A percentile compares a stretch with the other conserved stretches of the same genome.
Evolutionary conservation across 192 early-diverging fungal species (phyloP).

Genomic region (Geosiphon pyriformis): DNA sequence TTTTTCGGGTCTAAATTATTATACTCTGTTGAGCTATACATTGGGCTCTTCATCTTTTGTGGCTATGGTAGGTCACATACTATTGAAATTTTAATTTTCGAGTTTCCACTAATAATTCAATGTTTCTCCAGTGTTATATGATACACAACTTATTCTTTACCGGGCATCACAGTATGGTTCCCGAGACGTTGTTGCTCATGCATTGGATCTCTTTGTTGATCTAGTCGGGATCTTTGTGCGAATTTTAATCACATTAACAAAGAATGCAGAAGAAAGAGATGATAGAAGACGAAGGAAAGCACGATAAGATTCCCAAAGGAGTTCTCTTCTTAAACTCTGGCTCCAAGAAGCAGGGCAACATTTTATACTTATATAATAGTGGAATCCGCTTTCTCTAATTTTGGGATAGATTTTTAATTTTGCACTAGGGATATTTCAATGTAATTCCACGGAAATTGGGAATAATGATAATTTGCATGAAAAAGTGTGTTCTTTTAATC

Average conservation of each 20-base stretch:
- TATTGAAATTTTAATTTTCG: not conserved
- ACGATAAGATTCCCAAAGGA: not conserved
- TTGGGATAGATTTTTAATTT: no score
- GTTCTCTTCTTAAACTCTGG: no score
- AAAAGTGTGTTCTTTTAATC: no score
- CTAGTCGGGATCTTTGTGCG: constrained; percentile 42
- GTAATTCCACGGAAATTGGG: no score
- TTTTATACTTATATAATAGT: no score
- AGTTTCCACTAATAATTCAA: not conserved
- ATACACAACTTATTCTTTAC: constrained; percentile 50
- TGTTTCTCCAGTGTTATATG: constrained; percentile 35
- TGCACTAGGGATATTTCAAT: no score
- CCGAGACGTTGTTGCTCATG: constrained; percentile 26
- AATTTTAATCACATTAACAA: constrained; percentile 33
- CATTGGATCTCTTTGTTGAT: constrained; percentile 41
- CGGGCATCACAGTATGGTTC: constrained; percentile 28
- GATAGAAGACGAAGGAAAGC: constrained; percentile 1
- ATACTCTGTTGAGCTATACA: constrained; percentile 38
- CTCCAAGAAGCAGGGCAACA: no score
- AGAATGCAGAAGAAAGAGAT: constrained; percentile 28
- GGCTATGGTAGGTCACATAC: constrained; percentile 25
- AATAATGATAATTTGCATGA: no score
- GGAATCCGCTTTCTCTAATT: no score
- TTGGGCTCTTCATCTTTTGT: constrained; percentile 43
- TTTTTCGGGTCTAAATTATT: constrained; percentile 31